Percentiles rank a stretch among this genome's conserved stretches.
Evolutionary conservation across 2,329 filamentous ascomycete species (phyloP).

Genomic region (Pestalotiopsis sp.): DNA sequence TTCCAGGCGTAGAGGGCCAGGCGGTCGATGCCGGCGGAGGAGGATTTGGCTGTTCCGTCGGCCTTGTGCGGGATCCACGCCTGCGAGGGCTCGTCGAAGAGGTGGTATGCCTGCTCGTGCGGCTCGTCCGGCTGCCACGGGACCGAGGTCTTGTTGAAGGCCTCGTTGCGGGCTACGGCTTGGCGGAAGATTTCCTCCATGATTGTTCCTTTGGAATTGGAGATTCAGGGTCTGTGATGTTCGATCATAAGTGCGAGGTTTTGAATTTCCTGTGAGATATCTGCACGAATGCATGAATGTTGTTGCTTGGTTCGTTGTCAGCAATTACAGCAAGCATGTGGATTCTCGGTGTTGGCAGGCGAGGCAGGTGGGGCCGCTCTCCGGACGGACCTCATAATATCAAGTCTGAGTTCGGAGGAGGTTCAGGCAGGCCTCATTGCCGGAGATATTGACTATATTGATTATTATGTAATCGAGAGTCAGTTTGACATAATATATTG

Average conservation of each 20-base stretch:
- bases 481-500: too few species aligned
- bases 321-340: too few species aligned
- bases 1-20: slow-evolving; percentile 32
- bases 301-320: too few species aligned
- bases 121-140: slow-evolving; percentile 27
- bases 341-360: too few species aligned
- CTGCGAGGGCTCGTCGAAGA: slow-evolving; percentile 17
- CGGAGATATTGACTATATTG: too few species aligned
- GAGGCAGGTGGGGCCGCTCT: too few species aligned
- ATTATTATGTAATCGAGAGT: too few species aligned
- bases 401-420: too few species aligned
- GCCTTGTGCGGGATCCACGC: slow-evolving; percentile 17
- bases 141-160: slow-evolving; percentile 16
- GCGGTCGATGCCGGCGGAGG: slow-evolving; percentile 14
- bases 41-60: background rate
- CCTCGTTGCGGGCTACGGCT: slow-evolving; percentile 18
- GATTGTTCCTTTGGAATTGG: background rate
- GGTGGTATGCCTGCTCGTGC: slow-evolving; percentile 23
- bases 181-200: slow-evolving; percentile 26
- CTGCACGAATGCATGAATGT: too few species aligned
- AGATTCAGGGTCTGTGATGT: background rate
- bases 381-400: too few species aligned
- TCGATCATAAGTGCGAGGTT: background rate
- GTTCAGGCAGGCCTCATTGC: too few species aligned
- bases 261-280: background rate